Base-by-base conservation (phyloP, 805 yeast genomes). In the Zygosaccharomyces bailii region DNA sequence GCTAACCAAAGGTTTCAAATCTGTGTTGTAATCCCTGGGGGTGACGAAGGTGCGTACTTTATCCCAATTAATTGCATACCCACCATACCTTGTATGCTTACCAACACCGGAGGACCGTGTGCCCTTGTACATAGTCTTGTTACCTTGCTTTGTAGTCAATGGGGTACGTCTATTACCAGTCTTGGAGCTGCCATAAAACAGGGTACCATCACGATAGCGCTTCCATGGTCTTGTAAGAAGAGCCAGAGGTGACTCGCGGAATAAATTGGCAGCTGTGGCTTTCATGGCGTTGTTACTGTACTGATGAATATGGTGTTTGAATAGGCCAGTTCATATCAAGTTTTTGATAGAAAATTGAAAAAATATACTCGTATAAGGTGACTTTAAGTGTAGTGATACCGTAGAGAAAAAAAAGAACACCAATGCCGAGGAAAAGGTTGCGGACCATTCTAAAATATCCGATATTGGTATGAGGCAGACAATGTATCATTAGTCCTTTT, bases 31-130 rank as follows among this genome's bases (percentile, higher is more conserved):
- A 59, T 60, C 57, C 7, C 57, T 55, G 11, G 99, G 99, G 7
- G 81, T 88, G 2, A 86, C 96, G 66, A 82, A 93, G 0, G 98
- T 88, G 57, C 96, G 76, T 23, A 91, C 98, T 60, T 83, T 88
- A 35, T 68, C 66, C 87, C 95, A 91, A 68, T 86, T 76, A 49
- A 93, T 77, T 5, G 78, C 71, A 66, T 88, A 93, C 17, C 78
- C 76, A 43, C 96, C 97, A 49, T 73, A 75, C 27, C 74, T 71
- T 43, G 93, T 84, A 60, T 83, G 79, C 42, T 72, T 74, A 63
- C 99, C 99, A 50, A 88, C 79, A 65, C 97, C 97, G 2, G 95
- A 78, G 4, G 99, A 86, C 46, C 97, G 79, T 17, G 98, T 93
- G 72, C 99, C 99, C 66, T 93, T 93, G 71, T 93, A 93, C 69